Evolutionary conservation across 1,139 yeast genomes (phyloP), one percentile per base, ranked within the genome.

Genomic region (Yamadazyma taylorii): DNA sequence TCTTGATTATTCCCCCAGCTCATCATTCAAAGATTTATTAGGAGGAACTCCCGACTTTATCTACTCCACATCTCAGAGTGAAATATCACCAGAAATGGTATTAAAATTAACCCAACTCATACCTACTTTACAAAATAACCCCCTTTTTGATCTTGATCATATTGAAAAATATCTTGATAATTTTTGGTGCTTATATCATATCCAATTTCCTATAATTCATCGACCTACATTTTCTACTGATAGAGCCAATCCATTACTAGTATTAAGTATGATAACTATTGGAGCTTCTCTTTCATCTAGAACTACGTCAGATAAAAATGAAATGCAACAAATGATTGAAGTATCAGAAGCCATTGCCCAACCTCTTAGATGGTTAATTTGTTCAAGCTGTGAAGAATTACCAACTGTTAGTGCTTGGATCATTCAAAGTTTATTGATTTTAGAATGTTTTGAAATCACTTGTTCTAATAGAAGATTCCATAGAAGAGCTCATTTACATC

Each of bases 401-500:
- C 48, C 66, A 5, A 76, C 78, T 1, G 77, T 81, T 2, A 66
- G 70, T 39, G 63, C 79, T 3, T 81, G 85, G 79, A 73, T 81
- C 3, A 64, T 83, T 31, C 89, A 82, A 51, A 68, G 82, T 34
- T 61, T 83, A 35, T 55, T 80, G 33, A 52, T 83, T 32, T 56
- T 82, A 17, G 89, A 82, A 51, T 68, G 74, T 42, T 79, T 71
- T 52, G 94, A 85, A 51, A 73, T 78, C 42, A 47, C 49, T 1
- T 41, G 50, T 17, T 55, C 78, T 32, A 60, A 69, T 43, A 60
- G 84, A 38, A 58, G 60, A 24, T 57, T 81, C 37, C 90, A 84
- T 51, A 87, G 83, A 50, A 58, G 92, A 31, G 83, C 85, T 0
- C 81, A 78, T 50, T 63, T 84, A 6, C 87, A 84, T 49, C 89